These are phyloP conservation scores for Nepenthes mirabilis DNA, from an alignment of 148 eudicot genomes.

Conservation along the genomic window DNA sequence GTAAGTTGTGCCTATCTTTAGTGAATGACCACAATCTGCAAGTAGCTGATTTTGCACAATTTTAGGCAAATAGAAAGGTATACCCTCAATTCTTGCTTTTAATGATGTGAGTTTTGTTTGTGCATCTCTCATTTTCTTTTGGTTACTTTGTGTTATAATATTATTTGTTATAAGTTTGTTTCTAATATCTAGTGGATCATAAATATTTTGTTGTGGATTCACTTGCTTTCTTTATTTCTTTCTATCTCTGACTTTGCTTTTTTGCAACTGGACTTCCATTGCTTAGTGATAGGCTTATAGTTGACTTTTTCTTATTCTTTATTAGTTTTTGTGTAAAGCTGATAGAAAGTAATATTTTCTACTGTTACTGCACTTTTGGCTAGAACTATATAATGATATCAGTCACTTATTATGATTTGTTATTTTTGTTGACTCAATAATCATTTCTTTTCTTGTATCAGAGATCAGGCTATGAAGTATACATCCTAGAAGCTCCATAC, in stretches of 20 bases:
- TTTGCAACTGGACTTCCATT: conserved; percentile 5
- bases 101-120: conserved; percentile 27
- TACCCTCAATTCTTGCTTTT: conserved; percentile 48
- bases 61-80: conserved; percentile 99
- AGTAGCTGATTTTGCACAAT: conserved; percentile 99
- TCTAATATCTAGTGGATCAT: not conserved
- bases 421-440: not conserved
- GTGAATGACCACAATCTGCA: conserved; percentile 99
- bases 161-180: too few species aligned
- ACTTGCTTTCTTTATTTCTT: conserved; percentile 1
- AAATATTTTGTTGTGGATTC: not conserved
- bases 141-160: not conserved
- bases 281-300: conserved; percentile 3
- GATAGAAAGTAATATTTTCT: not conserved
- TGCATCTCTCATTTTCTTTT: not conserved
- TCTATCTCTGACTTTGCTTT: conserved; percentile 4
- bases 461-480: conserved; percentile 96
- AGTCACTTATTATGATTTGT: conserved; percentile 4
- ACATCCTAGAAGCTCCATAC: conserved; percentile 81
- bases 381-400: not conserved
- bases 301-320: not conserved
- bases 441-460: conserved; percentile 21
- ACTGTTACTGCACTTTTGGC: too few species aligned
- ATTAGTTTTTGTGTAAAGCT: too few species aligned
- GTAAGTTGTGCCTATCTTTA: conserved; percentile 95